phyloP scores from a whole-genome alignment of 1,284 basidiomycete genomes.

The Jaminaea rosea region DNA sequence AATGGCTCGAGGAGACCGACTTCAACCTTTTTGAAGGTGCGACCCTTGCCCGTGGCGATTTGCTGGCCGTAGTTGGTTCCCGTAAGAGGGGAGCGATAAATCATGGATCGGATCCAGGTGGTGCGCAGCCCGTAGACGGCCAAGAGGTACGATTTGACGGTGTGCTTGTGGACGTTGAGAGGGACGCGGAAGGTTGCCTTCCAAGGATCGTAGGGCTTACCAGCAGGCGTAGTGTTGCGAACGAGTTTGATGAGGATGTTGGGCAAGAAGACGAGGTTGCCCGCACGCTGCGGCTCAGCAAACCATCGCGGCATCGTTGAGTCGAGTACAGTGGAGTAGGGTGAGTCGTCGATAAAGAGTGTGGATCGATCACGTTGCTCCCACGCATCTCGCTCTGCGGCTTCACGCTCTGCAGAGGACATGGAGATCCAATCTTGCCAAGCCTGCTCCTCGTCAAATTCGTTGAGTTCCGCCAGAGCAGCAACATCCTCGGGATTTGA shows the following conservation, averaged over 20 bases:
- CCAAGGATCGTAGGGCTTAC: slow-evolving; percentile 80
- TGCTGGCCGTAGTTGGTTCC: no score
- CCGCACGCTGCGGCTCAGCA: slow-evolving; percentile 47
- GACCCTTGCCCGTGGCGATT: slow-evolving; percentile 15
- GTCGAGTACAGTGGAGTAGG: slow-evolving; percentile 22
- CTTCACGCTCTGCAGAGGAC: slow-evolving; percentile 14
- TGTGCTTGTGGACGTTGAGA: slow-evolving; percentile 77
- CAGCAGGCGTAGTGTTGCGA: slow-evolving; percentile 68
- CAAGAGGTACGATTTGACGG: slow-evolving; percentile 73
- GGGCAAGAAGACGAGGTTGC: slow-evolving; percentile 75
- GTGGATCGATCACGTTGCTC: slow-evolving; percentile 35
- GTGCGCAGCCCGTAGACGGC: slow-evolving; percentile 67
- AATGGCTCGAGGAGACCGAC: slow-evolving; percentile 45
- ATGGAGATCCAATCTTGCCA: slow-evolving; percentile 34
- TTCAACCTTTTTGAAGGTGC: slow-evolving; percentile 44
- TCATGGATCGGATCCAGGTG: slow-evolving; percentile 87
- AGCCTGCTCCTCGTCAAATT: slow-evolving; percentile 17
- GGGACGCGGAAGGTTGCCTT: slow-evolving; percentile 84
- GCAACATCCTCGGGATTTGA: not conserved
- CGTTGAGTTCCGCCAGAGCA: slow-evolving; percentile 8
- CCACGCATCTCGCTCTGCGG: slow-evolving; percentile 37
- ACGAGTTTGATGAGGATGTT: slow-evolving; percentile 75
- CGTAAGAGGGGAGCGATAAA: slow-evolving; percentile 53
- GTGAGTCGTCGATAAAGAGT: slow-evolving; percentile 39
- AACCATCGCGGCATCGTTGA: slow-evolving; percentile 33